Percentiles rank a stretch among this genome's conserved stretches.
Evolutionary conservation across 257 asterid species (phyloP).

Genomic region (Solanum appendiculatum): DNA sequence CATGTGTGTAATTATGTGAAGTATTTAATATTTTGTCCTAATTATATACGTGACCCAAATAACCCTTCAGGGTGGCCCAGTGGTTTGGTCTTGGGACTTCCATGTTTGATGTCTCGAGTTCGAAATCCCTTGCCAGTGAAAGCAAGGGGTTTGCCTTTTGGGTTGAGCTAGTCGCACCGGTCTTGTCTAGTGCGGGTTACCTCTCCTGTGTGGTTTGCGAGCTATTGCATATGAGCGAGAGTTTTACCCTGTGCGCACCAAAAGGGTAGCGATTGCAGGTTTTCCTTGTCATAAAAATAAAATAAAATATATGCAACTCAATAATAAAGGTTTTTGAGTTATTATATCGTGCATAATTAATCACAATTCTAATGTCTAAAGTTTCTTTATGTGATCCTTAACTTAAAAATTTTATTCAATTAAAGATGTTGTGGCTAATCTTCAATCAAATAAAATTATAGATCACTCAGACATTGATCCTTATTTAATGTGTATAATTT

Average conservation of each 20-base stretch:
- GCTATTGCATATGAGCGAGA: not conserved
- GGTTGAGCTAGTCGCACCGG: not conserved
- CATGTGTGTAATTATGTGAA: not conserved
- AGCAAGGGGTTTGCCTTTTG: not conserved
- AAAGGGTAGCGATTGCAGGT: not conserved
- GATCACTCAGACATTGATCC: not conserved
- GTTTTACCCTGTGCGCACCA: not conserved
- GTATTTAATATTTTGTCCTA: not conserved
- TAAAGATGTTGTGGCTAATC: not conserved
- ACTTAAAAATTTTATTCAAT: not conserved
- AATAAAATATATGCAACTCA: not conserved
- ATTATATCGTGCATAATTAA: not conserved
- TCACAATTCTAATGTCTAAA: not conserved
- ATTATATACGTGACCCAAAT: not conserved
- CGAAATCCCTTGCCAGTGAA: not conserved
- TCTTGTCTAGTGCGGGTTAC: not conserved
- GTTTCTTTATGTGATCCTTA: not conserved
- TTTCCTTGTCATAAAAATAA: not conserved
- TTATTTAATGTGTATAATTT: not conserved
- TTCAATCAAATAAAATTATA: not conserved
- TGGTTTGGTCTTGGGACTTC: not conserved
- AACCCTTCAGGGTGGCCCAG: not conserved
- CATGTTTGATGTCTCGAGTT: not conserved
- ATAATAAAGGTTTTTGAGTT: not conserved
- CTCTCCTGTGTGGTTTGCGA: not conserved